Conservation (phyloP, 2,329 filamentous ascomycete genomes). For the Zymoseptoria pseudotritici region DNA sequence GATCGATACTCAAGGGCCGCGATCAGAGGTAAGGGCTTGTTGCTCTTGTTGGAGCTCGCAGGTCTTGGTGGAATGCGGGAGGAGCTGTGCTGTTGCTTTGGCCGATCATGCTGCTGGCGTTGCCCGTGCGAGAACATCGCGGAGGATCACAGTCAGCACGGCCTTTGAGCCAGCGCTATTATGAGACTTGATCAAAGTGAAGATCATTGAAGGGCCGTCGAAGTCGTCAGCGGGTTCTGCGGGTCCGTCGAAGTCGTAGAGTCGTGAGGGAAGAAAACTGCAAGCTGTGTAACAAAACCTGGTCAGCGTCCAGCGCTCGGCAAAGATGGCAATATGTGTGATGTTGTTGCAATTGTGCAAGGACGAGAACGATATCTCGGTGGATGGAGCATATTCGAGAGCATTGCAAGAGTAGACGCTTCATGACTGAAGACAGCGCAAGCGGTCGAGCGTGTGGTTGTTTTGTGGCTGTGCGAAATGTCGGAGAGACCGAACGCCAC, state of each 20-base stretch:
- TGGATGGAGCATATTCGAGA: background rate
- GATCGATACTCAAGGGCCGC: background rate
- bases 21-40: background rate
- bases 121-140: background rate
- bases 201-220: background rate
- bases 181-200: background rate
- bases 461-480: background rate
- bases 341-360: background rate
- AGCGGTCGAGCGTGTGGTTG: background rate
- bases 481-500: background rate
- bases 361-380: background rate
- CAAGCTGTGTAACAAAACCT: conserved; percentile 1
- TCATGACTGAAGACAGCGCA: background rate
- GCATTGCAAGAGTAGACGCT: background rate
- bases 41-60: background rate
- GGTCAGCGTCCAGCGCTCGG: conserved; percentile 21
- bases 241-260: background rate
- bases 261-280: background rate
- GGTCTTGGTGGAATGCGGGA: background rate
- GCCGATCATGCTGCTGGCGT: background rate
- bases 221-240: background rate
- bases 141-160: background rate
- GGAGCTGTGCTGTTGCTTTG: background rate
- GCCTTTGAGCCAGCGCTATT: background rate
- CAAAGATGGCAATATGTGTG: background rate